Conservation (phyloP, 768 basidiomycete genomes). For the Boletus sensibilis region DNA sequence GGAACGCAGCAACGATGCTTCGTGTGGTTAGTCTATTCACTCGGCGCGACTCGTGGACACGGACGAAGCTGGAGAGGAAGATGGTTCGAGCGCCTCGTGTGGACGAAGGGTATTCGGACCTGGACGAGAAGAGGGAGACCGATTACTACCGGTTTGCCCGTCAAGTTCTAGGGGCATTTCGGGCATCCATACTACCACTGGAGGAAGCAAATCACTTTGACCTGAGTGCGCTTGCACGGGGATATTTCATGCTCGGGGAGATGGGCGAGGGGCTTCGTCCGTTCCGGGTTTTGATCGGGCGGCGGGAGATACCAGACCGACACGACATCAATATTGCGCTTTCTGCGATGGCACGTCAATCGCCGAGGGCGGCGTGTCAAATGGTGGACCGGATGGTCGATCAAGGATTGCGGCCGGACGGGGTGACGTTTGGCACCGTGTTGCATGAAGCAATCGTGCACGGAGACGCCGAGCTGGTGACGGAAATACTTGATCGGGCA, state of each 20-base stretch:
- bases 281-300: conserved; percentile 46
- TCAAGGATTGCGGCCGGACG: conserved; percentile 49
- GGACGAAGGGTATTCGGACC: background rate
- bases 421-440: conserved; percentile 58
- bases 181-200: conserved; percentile 45
- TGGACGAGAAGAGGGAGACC: conserved; percentile 1
- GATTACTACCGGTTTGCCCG: conserved; percentile 40
- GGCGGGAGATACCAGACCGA: conserved; percentile 55
- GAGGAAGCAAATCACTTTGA: conserved; percentile 44
- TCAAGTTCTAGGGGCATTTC: conserved; percentile 46
- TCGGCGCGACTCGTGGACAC: conserved; percentile 23
- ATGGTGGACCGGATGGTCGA: conserved; percentile 53
- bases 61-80: conserved; percentile 11
- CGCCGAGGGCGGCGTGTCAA: conserved; percentile 44
- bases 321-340: conserved; percentile 67
- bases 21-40: conserved; percentile 45
- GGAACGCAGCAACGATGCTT: conserved; percentile 42
- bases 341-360: conserved; percentile 48
- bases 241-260: conserved; percentile 56
- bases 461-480: conserved; percentile 44
- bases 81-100: background rate
- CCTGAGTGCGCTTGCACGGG: conserved; percentile 62
- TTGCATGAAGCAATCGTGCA: conserved; percentile 55
- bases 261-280: conserved; percentile 45
- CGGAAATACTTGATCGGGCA: conserved; percentile 41